These are phyloP conservation scores for Xylariaceae sp. DNA, from an alignment of 2,329 filamentous ascomycete genomes.

Conservation along the genomic window DNA sequence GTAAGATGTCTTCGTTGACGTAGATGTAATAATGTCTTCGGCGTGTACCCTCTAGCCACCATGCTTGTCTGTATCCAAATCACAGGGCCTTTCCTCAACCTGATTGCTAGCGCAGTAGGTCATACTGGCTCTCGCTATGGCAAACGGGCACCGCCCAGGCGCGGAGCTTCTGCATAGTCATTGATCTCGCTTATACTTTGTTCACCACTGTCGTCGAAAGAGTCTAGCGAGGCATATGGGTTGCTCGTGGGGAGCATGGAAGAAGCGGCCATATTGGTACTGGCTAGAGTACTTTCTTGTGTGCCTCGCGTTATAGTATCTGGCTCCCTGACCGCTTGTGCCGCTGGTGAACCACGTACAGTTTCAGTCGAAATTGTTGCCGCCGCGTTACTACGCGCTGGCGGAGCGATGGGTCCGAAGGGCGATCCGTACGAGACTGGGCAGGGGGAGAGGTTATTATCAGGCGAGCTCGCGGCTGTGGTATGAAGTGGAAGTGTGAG, in stretches of 20 bases:
- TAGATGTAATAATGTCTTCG: neutral
- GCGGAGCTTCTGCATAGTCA: neutral
- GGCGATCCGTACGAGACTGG: constrained; percentile 37
- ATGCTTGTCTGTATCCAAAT: neutral
- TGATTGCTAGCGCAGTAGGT: neutral
- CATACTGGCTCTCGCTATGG: neutral
- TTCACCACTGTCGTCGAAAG: constrained; percentile 26
- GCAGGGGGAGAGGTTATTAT: constrained; percentile 11
- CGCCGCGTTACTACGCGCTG: constrained; percentile 23
- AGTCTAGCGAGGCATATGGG: constrained; percentile 38
- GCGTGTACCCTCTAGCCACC: neutral
- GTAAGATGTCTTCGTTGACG: neutral
- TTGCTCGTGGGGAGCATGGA: constrained; percentile 29
- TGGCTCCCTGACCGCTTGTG: neutral
- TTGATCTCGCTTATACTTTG: neutral
- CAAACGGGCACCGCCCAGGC: neutral
- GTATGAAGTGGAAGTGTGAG: neutral
- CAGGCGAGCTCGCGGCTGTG: constrained; percentile 1
- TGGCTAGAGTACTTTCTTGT: neutral
- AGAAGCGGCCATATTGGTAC: neutral
- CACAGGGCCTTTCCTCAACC: neutral
- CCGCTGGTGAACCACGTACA: neutral
- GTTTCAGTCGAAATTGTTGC: neutral
- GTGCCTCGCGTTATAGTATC: neutral
- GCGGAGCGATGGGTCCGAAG: constrained; percentile 44